Conservation (phyloP, 2,329 filamentous ascomycete species). For the Pyrenochaeta sp. region DNA sequence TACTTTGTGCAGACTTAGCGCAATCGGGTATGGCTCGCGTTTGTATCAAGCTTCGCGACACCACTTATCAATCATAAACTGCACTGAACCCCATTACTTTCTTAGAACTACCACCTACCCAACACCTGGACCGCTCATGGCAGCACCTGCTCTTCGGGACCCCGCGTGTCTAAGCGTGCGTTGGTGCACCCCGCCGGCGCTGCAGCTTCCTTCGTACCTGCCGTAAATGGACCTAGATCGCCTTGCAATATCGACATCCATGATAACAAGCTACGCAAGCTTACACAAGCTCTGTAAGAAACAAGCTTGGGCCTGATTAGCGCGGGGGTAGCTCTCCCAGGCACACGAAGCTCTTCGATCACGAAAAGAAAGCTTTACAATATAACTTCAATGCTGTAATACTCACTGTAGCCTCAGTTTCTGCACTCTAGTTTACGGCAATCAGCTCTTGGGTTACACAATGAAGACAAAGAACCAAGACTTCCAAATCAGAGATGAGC, state of each 20-base stretch:
- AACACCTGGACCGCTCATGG: background rate
- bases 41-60: background rate
- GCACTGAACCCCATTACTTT: too few relatives aligned
- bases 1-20: background rate
- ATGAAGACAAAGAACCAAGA: background rate
- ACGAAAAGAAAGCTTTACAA: background rate
- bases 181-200: background rate
- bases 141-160: background rate
- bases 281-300: constrained; percentile 20
- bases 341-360: background rate
- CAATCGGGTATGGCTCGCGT: background rate
- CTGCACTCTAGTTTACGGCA: background rate
- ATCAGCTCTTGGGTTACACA: background rate
- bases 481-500: background rate
- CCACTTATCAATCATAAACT: background rate
- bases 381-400: background rate
- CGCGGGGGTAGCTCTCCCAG: constrained; percentile 3
- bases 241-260: constrained; percentile 2
- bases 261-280: constrained; percentile 29
- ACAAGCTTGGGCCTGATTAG: constrained; percentile 8
- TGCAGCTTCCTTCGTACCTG: constrained; percentile 15
- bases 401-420: background rate
- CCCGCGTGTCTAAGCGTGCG: background rate
- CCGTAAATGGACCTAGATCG: constrained; percentile 25
- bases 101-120: background rate